Evolutionary conservation across 2,329 filamentous ascomycete genomes (phyloP), one percentile per base, ranked within the genome.

Genomic region (Colletotrichum sp.): DNA sequence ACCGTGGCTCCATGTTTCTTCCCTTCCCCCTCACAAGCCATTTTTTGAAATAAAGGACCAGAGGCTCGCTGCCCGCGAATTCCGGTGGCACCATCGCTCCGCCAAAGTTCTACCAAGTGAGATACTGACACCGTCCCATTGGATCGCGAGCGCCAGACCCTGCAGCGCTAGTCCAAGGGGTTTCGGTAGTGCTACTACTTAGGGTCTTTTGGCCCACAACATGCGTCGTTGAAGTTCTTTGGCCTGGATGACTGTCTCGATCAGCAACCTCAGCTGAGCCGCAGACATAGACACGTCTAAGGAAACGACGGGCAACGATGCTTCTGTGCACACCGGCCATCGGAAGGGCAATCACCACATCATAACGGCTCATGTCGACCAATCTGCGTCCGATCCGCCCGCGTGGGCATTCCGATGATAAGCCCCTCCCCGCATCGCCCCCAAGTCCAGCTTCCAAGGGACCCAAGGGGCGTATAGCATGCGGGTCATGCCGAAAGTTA

Each of bases 401-500:
- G 7, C 72, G 62, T 6, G 72, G 62, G 19, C 15, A 67, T 13
- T 22, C 61, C 13, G 69, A 72, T 3, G 62, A 71, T 25, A 67
- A 16, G 59, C 52, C 59, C 11, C 16, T 22, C 8, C 34, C 34
- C 27, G 49, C 70, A 15, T 16, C 39, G 25, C 19, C 44, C 25
- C 8, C n/a, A 15, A 59, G 66, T 11, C 49, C 66, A 11, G 52
- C 27, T 15, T 9, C 29, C 8, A 75, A 67, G 15, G 52, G 32
- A 9, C 39, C 52, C 27, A 75, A 75, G 11, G 69, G 72, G 25
- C 72, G 69, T 1, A 70, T 75, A 13, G 68, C 69, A 6, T 75
- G 72, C 36, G 72, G 72, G 15, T 64, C 63, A 29, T 75, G 72
- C 52, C 57, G 72, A 15, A 72, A 44, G n/a, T 55, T 75, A 16